Evolutionary conservation across 164 flowering plant species (phyloP).

Genomic region (Tetracentron sinense): DNA sequence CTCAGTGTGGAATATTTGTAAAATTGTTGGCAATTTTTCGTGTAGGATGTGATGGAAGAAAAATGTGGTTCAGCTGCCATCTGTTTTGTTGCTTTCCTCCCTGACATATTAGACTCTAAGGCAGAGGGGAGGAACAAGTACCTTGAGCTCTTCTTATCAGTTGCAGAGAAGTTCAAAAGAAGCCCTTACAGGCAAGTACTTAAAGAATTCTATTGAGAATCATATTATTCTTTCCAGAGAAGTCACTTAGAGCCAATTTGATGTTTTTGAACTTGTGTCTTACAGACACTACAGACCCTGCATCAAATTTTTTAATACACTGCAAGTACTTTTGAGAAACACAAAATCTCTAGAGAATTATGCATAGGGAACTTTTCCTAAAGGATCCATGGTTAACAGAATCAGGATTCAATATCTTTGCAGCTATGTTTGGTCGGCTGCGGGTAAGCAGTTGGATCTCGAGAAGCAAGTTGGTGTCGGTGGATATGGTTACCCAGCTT

Average conservation of each 20-base stretch:
- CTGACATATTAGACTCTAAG: slow-evolving; percentile 93
- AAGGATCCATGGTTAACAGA: not conserved
- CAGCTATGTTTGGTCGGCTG: slow-evolving; percentile 94
- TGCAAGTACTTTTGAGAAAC: no score
- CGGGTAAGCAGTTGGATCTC: slow-evolving; percentile 90
- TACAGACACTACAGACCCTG: no score
- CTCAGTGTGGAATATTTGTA: slow-evolving; percentile 60
- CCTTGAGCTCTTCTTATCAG: slow-evolving; percentile 7
- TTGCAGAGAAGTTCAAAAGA: slow-evolving; percentile 7
- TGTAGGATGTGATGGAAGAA: slow-evolving; percentile 18
- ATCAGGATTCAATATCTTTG: slow-evolving; percentile 16
- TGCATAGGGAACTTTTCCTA: not conserved
- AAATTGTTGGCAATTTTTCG: slow-evolving; percentile 3
- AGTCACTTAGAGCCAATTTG: no score
- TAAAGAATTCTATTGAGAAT: not conserved
- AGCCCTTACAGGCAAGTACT: slow-evolving; percentile 2
- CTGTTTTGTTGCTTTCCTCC: slow-evolving; percentile 18
- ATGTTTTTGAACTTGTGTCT: no score
- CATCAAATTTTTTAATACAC: no score
- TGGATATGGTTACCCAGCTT: slow-evolving; percentile 96
- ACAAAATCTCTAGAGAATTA: not conserved
- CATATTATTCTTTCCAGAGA: not conserved
- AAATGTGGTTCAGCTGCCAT: slow-evolving; percentile 23
- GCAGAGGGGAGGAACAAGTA: slow-evolving; percentile 3
- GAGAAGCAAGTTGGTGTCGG: slow-evolving; percentile 91